phyloP scores from a whole-genome alignment of 257 asterid species.

The Solanum microdontum region DNA sequence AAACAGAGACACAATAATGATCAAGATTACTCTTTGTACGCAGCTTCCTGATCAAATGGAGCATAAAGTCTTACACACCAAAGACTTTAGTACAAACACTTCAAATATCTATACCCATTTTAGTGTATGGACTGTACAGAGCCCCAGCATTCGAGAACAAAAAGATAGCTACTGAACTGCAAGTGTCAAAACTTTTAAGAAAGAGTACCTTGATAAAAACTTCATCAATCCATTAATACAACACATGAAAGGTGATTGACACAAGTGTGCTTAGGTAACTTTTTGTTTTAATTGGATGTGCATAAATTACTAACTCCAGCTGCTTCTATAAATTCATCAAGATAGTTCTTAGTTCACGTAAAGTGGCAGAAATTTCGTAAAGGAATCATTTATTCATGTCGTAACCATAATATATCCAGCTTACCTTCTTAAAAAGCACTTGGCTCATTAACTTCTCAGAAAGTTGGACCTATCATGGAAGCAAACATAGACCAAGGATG shows the following conservation, averaged over 20 bases:
- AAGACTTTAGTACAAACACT: neutral
- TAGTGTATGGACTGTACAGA: neutral
- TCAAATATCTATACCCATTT: neutral
- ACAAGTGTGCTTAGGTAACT: neutral
- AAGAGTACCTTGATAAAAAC: neutral
- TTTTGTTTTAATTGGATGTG: neutral
- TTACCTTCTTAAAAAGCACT: constrained; percentile 87
- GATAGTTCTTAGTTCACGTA: neutral
- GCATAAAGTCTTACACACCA: neutral
- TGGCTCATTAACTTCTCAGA: constrained; percentile 89
- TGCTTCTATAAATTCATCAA: neutral
- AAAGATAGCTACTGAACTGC: neutral
- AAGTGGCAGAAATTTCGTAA: neutral
- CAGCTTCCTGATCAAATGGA: neutral
- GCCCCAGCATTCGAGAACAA: neutral
- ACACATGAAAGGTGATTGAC: neutral
- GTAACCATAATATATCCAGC: neutral
- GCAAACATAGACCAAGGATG: constrained; percentile 13
- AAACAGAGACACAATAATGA: neutral
- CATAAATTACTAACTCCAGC: neutral
- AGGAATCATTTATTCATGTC: neutral
- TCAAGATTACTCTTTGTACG: neutral
- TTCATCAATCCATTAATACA: neutral
- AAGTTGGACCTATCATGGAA: constrained; percentile 63
- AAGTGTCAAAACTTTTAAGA: neutral